phyloP scores from a whole-genome alignment of 495 filamentous ascomycete species.

The Neurospora terricola region DNA sequence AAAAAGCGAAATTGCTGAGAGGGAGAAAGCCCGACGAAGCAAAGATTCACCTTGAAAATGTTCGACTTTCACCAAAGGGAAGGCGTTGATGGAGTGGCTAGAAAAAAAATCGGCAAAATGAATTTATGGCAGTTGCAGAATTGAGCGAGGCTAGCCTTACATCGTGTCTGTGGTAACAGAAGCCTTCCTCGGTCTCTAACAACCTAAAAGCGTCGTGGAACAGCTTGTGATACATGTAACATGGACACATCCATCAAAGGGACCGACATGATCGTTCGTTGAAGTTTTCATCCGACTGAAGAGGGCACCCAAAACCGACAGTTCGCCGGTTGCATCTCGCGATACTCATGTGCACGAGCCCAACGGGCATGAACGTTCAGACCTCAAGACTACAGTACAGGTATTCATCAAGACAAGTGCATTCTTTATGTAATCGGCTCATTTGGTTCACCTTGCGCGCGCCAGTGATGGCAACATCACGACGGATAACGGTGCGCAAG shows the following conservation, averaged over 20 bases:
- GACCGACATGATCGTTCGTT: background rate
- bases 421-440: background rate
- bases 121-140: background rate
- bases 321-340: background rate
- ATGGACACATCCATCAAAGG: background rate
- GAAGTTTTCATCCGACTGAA: background rate
- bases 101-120: background rate
- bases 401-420: background rate
- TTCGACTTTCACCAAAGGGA: background rate
- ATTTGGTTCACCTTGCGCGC: background rate
- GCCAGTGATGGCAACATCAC: background rate
- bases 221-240: background rate
- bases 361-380: background rate
- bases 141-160: background rate
- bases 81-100: background rate
- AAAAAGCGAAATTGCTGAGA: background rate
- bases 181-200: background rate
- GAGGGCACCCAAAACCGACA: background rate
- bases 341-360: background rate
- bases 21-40: background rate
- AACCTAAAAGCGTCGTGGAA: background rate
- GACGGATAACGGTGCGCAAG: background rate
- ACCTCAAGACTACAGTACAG: background rate
- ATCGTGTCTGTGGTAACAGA: background rate
- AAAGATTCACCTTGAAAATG: background rate